phyloP scores from a whole-genome alignment of 352 stramenopile species.

The Pythium periplocum region DNA sequence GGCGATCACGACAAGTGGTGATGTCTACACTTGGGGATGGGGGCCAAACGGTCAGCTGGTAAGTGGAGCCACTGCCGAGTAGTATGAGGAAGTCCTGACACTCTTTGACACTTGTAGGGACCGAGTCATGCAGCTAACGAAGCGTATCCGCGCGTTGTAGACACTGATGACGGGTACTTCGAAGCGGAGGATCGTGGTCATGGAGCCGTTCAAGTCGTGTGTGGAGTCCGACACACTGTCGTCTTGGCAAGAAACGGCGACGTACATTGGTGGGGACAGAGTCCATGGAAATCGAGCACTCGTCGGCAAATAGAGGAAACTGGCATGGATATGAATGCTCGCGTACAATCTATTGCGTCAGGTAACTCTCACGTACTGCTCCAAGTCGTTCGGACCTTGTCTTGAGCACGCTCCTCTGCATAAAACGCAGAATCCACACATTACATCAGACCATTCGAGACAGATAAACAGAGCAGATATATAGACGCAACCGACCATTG shows the following conservation, averaged over 20 bases:
- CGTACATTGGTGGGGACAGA: constrained; percentile 49
- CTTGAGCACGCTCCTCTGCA: too few species aligned
- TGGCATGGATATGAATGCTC: background rate
- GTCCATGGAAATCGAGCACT: background rate
- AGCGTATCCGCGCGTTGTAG: constrained; percentile 44
- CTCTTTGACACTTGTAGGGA: constrained; percentile 1
- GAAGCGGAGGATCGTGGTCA: constrained; percentile 18
- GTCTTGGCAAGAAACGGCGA: constrained; percentile 33
- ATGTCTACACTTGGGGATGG: constrained; percentile 82
- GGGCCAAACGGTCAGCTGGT: constrained; percentile 67
- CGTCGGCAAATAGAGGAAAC: too few species aligned
- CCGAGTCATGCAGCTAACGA: constrained; percentile 17
- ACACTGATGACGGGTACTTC: constrained; percentile 19
- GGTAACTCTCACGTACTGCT: constrained; percentile 14
- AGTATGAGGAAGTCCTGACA: constrained; percentile 8
- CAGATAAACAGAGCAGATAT: too few species aligned
- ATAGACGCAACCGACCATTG: too few species aligned
- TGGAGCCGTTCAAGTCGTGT: constrained; percentile 31
- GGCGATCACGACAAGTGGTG: constrained; percentile 50
- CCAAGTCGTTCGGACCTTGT: too few species aligned
- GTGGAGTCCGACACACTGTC: constrained; percentile 46
- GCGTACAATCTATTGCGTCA: background rate
- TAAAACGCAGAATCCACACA: too few species aligned
- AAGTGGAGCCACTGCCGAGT: background rate
- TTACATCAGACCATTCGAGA: too few species aligned